Evolutionary conservation across 371 early-diverging fungal genomes (phyloP).

Genomic region (Entomophthora muscae): DNA sequence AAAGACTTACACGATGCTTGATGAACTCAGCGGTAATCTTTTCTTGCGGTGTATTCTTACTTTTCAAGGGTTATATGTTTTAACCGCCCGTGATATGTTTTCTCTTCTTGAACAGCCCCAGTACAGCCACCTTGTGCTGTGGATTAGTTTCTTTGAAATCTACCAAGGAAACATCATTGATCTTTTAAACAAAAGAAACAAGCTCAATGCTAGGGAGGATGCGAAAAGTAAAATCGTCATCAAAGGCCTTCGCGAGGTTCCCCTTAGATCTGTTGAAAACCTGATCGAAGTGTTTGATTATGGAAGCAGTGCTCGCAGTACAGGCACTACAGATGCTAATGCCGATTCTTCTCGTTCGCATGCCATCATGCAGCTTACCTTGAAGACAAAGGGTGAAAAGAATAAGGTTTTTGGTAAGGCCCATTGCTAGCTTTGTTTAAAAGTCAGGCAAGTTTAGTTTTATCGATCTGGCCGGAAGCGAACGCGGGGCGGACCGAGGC

Average conservation of each 20-base stretch:
- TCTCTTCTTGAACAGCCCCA: conserved; percentile 41
- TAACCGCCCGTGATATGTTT: conserved; percentile 85
- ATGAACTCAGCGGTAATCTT: conserved; percentile 37
- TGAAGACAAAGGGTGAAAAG: conserved; percentile 42
- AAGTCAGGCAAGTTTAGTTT: conserved; percentile 76
- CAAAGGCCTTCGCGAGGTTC: conserved; percentile 61
- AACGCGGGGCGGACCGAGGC: conserved; percentile 95
- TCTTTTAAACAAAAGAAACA: conserved; percentile 67
- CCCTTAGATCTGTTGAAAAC: conserved; percentile 52
- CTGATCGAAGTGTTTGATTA: conserved; percentile 79
- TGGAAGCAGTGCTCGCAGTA: conserved; percentile 73
- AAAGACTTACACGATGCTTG: conserved; percentile 98
- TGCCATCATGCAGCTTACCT: conserved; percentile 87
- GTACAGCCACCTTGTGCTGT: conserved; percentile 53
- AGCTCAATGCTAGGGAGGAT: conserved; percentile 83
- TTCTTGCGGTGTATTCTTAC: neutral
- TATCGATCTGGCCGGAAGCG: conserved; percentile 98
- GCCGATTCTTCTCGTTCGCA: conserved; percentile 93
- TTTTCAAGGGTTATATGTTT: conserved; percentile 59
- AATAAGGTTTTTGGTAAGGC: conserved; percentile 20
- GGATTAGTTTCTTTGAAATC: conserved; percentile 89
- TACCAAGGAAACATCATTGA: conserved; percentile 95
- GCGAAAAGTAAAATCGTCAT: conserved; percentile 88
- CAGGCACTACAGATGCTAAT: conserved; percentile 89
- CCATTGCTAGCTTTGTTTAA: neutral